Conservation (phyloP, 148 eudicot genomes). For the Oxyria digyna region DNA sequence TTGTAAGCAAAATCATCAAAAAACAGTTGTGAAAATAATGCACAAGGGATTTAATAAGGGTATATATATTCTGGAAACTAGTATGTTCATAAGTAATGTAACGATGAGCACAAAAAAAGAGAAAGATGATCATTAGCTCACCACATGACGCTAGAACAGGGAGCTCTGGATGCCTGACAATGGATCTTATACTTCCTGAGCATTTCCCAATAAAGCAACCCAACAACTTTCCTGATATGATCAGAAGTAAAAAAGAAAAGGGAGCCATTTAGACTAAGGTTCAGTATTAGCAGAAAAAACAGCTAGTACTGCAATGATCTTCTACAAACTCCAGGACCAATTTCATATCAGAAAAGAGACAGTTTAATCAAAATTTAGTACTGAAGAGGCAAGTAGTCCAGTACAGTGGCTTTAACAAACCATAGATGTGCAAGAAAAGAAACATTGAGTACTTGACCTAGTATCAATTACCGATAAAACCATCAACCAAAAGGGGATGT, state of each 20-base stretch:
- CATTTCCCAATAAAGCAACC: constrained; percentile 92
- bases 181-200: constrained; percentile 91
- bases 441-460: neutral
- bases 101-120: neutral
- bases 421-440: neutral
- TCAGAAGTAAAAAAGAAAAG: constrained; percentile 12
- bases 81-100: neutral
- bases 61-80: neutral
- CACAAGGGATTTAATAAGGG: neutral
- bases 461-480: neutral
- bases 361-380: neutral
- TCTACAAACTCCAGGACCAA: neutral
- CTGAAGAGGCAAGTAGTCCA: neutral
- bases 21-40: neutral
- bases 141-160: constrained; percentile 97
- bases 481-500: neutral
- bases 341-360: neutral
- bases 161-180: constrained; percentile 70
- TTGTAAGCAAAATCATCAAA: constrained; percentile 8
- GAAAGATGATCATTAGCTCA: constrained; percentile 16
- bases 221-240: constrained; percentile 52
- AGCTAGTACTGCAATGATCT: neutral
- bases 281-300: neutral
- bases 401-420: neutral
- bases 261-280: neutral